phyloP scores from a whole-genome alignment of 345 rosid species.

The Physaria fendleri region DNA sequence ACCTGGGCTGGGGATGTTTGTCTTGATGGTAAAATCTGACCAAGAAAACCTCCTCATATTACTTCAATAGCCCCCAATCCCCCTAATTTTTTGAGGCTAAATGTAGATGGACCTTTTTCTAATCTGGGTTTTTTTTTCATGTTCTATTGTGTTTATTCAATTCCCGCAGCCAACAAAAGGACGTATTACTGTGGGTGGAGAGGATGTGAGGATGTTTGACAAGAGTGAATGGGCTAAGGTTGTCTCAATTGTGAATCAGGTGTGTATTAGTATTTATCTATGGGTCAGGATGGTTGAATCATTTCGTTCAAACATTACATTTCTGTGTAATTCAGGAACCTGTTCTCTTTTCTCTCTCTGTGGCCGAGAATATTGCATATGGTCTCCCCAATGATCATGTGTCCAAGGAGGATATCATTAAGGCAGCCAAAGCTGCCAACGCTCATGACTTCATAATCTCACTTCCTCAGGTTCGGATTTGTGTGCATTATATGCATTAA shows the following conservation, averaged over 20 bases:
- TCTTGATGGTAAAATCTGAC: slow-evolving; percentile 57
- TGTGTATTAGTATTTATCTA: slow-evolving; percentile 23
- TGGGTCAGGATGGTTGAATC: neutral
- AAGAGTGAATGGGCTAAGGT: slow-evolving; percentile 88
- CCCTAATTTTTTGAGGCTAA: neutral
- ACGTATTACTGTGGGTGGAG: slow-evolving; percentile 75
- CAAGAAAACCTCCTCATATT: neutral
- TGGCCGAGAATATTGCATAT: slow-evolving; percentile 95
- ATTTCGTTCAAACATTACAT: neutral
- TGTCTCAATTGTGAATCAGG: slow-evolving; percentile 95
- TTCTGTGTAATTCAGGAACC: slow-evolving; percentile 58
- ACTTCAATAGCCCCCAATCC: neutral
- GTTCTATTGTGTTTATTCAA: slow-evolving; percentile 15
- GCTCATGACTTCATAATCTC: slow-evolving; percentile 93
- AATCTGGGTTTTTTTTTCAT: neutral
- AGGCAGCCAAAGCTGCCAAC: slow-evolving; percentile 94
- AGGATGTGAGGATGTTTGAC: slow-evolving; percentile 87
- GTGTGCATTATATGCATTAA: neutral
- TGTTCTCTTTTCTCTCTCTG: slow-evolving; percentile 81
- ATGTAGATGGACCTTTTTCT: neutral
- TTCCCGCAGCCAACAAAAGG: slow-evolving; percentile 77
- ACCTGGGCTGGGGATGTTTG: slow-evolving; percentile 89
- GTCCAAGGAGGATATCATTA: slow-evolving; percentile 80
- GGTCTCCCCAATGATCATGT: slow-evolving; percentile 91
- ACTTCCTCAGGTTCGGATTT: slow-evolving; percentile 68